A percentile compares a stretch with the other conserved stretches of the same genome.
Evolutionary conservation across 2,329 filamentous ascomycete species (phyloP).

Genomic region (Elsinoe fawcettii): DNA sequence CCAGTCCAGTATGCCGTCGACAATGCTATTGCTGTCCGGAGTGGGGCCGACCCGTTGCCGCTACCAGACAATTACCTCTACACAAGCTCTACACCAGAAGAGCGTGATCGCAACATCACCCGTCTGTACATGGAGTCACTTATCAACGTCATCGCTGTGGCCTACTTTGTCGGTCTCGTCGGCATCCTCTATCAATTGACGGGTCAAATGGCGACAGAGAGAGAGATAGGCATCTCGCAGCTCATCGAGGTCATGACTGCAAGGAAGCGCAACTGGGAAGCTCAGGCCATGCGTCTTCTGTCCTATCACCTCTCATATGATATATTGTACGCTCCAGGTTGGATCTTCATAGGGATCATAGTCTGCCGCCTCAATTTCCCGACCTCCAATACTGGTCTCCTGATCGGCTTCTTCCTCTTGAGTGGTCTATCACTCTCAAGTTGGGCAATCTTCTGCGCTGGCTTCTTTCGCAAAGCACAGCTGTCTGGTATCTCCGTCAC

Average conservation of each 20-base stretch:
- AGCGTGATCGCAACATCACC: slow-evolving; percentile 60
- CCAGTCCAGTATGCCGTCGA: slow-evolving; percentile 77
- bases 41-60: slow-evolving; percentile 35
- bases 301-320: slow-evolving; percentile 76
- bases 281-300: slow-evolving; percentile 67
- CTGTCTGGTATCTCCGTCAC: slow-evolving; percentile 75
- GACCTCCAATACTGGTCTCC: slow-evolving; percentile 36
- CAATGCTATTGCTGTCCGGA: slow-evolving; percentile 55
- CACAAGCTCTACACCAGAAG: slow-evolving; percentile 60
- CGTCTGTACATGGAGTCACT: slow-evolving; percentile 64
- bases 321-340: slow-evolving; percentile 70
- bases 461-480: slow-evolving; percentile 81
- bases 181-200: slow-evolving; percentile 81
- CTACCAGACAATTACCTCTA: slow-evolving; percentile 61
- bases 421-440: slow-evolving; percentile 70
- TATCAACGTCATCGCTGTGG: slow-evolving; percentile 67
- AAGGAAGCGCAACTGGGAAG: slow-evolving; percentile 63
- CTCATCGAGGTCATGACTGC: slow-evolving; percentile 90
- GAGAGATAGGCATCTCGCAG: slow-evolving; percentile 80
- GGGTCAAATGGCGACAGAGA: slow-evolving; percentile 75
- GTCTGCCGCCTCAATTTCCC: slow-evolving; percentile 52
- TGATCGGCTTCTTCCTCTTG: slow-evolving; percentile 59
- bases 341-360: slow-evolving; percentile 68
- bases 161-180: slow-evolving; percentile 70
- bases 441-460: slow-evolving; percentile 70